Evolutionary conservation across 2,329 filamentous ascomycete genomes (phyloP).

Genomic region (Calonectria hongkongensis): DNA sequence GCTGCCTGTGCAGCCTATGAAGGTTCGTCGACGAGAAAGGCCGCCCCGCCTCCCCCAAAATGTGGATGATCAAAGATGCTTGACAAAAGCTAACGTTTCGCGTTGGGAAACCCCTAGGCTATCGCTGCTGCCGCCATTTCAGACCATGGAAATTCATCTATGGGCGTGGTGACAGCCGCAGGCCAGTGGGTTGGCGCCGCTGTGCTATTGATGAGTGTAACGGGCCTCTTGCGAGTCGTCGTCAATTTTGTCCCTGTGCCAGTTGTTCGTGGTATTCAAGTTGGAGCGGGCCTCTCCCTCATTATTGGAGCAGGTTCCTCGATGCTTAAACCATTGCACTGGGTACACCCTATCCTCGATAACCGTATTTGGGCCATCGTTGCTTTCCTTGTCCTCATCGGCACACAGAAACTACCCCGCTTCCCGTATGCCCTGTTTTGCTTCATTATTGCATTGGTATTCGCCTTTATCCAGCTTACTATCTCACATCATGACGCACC

Average conservation of each 20-base stretch:
- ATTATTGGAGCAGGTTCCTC: conserved; percentile 84
- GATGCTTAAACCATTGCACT: conserved; percentile 81
- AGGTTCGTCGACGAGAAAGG: conserved; percentile 62
- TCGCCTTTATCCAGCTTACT: conserved; percentile 71
- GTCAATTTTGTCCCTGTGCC: conserved; percentile 86
- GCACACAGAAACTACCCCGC: conserved; percentile 78
- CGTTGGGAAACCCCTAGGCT: conserved; percentile 68
- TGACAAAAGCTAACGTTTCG: conserved; percentile 15
- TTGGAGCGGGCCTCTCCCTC: conserved; percentile 91
- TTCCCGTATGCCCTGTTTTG: conserved; percentile 87
- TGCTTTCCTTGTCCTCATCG: conserved; percentile 82
- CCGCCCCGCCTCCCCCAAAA: background rate
- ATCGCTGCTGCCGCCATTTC: conserved; percentile 93
- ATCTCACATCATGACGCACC: conserved; percentile 64
- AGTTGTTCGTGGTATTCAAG: conserved; percentile 95
- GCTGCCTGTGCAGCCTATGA: conserved; percentile 92
- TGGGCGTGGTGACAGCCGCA: conserved; percentile 84
- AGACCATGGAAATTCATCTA: conserved; percentile 71
- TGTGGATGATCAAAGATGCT: background rate
- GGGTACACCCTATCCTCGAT: conserved; percentile 82
- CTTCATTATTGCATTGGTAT: conserved; percentile 80
- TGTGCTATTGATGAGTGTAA: conserved; percentile 85
- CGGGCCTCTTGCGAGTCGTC: conserved; percentile 85
- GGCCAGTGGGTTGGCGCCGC: conserved; percentile 82
- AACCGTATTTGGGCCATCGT: conserved; percentile 86